Conservation (phyloP, 495 filamentous ascomycete genomes). For the Neurospora tetraspora region DNA sequence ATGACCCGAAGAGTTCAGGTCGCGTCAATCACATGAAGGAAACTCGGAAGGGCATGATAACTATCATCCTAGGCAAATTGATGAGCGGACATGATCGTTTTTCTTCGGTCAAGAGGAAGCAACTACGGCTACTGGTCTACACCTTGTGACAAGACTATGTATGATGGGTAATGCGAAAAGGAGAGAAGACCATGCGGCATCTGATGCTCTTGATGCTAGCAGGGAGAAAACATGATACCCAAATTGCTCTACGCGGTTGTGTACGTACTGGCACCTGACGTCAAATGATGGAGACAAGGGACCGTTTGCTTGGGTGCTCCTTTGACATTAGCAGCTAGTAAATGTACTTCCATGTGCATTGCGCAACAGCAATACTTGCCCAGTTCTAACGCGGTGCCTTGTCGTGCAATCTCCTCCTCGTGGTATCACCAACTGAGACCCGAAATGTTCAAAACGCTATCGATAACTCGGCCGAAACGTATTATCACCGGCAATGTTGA, state of each 20-base stretch:
- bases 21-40: background rate
- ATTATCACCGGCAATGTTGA: background rate
- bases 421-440: background rate
- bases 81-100: background rate
- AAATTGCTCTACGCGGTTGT: background rate
- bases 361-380: background rate
- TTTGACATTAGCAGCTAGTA: background rate
- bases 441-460: slow-evolving; percentile 12
- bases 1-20: background rate
- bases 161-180: background rate
- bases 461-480: slow-evolving; percentile 2
- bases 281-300: background rate
- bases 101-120: background rate
- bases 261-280: background rate
- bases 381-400: background rate
- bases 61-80: slow-evolving; percentile 1
- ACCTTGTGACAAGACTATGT: background rate
- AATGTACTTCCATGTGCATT: background rate
- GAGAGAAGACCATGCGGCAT: background rate
- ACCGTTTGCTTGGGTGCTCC: background rate
- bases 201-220: background rate
- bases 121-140: background rate
- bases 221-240: background rate
- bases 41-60: background rate
- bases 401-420: background rate